Base-by-base conservation (phyloP, 1,284 basidiomycete species). In the Coniophora puteana region DNA sequence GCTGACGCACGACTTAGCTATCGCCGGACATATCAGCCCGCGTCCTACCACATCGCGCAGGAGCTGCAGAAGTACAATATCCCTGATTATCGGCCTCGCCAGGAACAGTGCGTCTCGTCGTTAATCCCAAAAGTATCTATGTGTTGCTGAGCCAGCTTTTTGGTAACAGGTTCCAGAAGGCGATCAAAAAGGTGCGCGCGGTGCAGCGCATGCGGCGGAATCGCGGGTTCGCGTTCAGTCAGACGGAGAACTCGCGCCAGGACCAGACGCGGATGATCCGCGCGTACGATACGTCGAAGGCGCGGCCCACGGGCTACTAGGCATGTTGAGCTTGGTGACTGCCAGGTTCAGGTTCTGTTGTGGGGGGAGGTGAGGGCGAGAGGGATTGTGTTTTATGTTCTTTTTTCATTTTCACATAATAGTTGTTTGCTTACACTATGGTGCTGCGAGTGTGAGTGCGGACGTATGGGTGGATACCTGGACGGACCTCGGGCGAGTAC, bases 21-120 rank as follows among this genome's bases (percentile, higher is more conserved):
- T 61, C 82, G 84, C 49, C 76, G 95, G 48, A 95, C 95, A 22
- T 98, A 97, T 64, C 67, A 69, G 48, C 96, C 96, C 1, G 76
- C 83, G 35, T 84, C 93, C 13, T 98, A 98, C 63, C 95, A 99
- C 62, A 93, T 99, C 50, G 93, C 95, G 0, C 95, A 99, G 60
- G 96, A 99, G 64, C 70, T 91, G 14, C 92, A 94, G 66, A 97
- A 97, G 68, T 97, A 96, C 71, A 96, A 97, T 61, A 84, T 97
- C 47, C 93, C 93, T 8, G 96, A 99, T 60, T 97, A 98, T 61
- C 75, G 96, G 31, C 96, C 96, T 2, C 76, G 95, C 43, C 95
- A 98, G 68, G 95, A 96, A 65, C 95, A 99, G 83, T 91, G 56
- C 57, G 87, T 79, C 24, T 34, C 22, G 38, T n/a, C 38, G 24